Percentiles rank a stretch among this genome's conserved stretches.
Evolutionary conservation across 306 rosid species (phyloP).

Genomic region (Styphnolobium japonicum): DNA sequence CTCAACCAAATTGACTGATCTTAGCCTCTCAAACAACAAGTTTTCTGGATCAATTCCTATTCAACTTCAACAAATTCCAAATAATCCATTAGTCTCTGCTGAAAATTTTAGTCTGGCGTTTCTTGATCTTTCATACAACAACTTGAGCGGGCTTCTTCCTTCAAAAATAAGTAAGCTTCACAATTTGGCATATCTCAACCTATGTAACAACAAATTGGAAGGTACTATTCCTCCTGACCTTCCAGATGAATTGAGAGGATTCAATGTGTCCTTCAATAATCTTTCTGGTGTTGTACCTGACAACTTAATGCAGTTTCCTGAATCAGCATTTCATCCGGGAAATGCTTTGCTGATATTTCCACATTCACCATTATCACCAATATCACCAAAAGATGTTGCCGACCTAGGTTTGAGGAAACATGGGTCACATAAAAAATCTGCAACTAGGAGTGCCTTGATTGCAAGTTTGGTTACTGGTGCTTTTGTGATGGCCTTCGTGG

Average conservation of each 20-base stretch:
- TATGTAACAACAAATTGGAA: constrained; percentile 57
- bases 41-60: constrained; percentile 59
- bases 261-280: constrained; percentile 70
- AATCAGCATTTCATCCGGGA: constrained; percentile 80
- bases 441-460: constrained; percentile 54
- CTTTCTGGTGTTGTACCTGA: constrained; percentile 65
- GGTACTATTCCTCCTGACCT: constrained; percentile 63
- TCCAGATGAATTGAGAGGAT: constrained; percentile 52
- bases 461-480: constrained; percentile 50
- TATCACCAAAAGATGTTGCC: constrained; percentile 38
- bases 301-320: constrained; percentile 59
- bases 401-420: constrained; percentile 30
- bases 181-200: constrained; percentile 54
- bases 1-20: constrained; percentile 56
- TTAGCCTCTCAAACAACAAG: constrained; percentile 63
- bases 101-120: constrained; percentile 47
- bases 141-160: constrained; percentile 58
- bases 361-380: constrained; percentile 39
- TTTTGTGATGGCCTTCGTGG: constrained; percentile 43
- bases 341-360: constrained; percentile 57
- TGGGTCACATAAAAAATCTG: constrained; percentile 40
- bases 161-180: constrained; percentile 47
- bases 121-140: constrained; percentile 75
- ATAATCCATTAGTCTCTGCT: constrained; percentile 23
- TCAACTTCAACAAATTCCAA: constrained; percentile 27